phyloP scores from a whole-genome alignment of 495 filamentous ascomycete genomes.

The Aspergillus coremiiformis region DNA sequence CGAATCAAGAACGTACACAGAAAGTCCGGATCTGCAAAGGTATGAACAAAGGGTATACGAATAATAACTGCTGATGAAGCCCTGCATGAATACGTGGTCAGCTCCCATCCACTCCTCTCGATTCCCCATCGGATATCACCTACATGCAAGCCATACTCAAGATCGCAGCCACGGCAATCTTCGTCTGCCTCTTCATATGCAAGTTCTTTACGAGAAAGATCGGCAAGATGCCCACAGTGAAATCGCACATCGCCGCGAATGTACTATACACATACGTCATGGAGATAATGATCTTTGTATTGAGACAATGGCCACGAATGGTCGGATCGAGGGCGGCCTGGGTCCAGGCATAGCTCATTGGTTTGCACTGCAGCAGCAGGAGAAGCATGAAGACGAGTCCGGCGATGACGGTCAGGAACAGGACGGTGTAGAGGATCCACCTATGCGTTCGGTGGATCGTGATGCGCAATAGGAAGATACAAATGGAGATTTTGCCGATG shows the following conservation, averaged over 20 bases:
- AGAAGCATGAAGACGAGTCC: slow-evolving; percentile 36
- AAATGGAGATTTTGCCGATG: slow-evolving; percentile 37
- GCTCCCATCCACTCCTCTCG: not conserved
- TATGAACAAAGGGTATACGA: slow-evolving; percentile 33
- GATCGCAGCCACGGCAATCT: slow-evolving; percentile 34
- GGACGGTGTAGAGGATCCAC: slow-evolving; percentile 32
- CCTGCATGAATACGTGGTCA: slow-evolving; percentile 10
- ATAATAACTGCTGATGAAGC: slow-evolving; percentile 37
- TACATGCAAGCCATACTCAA: slow-evolving; percentile 41
- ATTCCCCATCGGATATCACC: slow-evolving; percentile 6
- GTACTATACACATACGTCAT: slow-evolving; percentile 40
- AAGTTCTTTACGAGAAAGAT: slow-evolving; percentile 32
- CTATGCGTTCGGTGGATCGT: slow-evolving; percentile 29
- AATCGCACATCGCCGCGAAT: slow-evolving; percentile 35
- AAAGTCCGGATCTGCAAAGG: slow-evolving; percentile 32
- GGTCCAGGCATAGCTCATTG: slow-evolving; percentile 37
- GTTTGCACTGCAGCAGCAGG: slow-evolving; percentile 39
- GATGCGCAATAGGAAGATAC: slow-evolving; percentile 42
- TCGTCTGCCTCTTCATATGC: slow-evolving; percentile 32
- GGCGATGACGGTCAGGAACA: slow-evolving; percentile 27
- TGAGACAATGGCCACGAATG: slow-evolving; percentile 32
- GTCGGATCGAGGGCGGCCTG: slow-evolving; percentile 19
- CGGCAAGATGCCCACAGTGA: slow-evolving; percentile 34
- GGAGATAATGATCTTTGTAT: slow-evolving; percentile 27
- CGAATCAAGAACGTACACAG: slow-evolving; percentile 32